Base-by-base conservation (phyloP, 495 filamentous ascomycete genomes). In the Talaromyces ruber region DNA sequence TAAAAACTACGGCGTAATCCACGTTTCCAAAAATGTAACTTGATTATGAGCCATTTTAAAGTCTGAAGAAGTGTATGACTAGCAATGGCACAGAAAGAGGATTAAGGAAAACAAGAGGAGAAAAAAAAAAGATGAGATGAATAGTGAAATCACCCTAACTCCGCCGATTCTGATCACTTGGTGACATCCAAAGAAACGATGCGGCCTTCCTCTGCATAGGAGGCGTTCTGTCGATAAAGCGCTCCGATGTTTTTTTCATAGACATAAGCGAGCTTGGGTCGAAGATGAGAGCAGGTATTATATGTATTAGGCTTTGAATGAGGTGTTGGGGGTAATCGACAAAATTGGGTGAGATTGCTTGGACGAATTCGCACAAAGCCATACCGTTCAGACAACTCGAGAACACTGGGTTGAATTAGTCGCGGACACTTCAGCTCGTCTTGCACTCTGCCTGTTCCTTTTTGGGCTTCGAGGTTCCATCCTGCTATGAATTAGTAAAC, bases 361-460 rank as follows among this genome's bases (percentile, higher is more conserved):
- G 30, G 21, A 45, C 58, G 32, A 28, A 8, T 14, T 29, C 7
- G 12, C 14, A 28, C 25, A 28, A 1, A 4, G 30, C 30, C 22
- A 34, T 21, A 39, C 45, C 39, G 28, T 39, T 43, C 30, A 29
- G 18, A 60, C 22, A 28, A 34, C 18, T 16, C 18, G 14, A 37
- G 21, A n/a, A 18, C n/a, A 32, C 18, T 30, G 26, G 22, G 29
- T 57, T 37, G 34, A 63, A n/a, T 28, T 24, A 43, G 28, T 59
- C 29, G 22, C 52, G 64, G 32, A 45, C 50, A 29, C 21, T 65
- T 84, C 81, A 99, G 79, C 92, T 98, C 81, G 98, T 95, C 83
- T 98, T 99, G 89, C 95, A 99, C 81, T 99, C 95, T 64, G 94
- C 91, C 64, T 95, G 88, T 79, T 99, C 95, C 76, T 97, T 93